These are phyloP conservation scores for Peniophora sp. DNA, from an alignment of 1,284 basidiomycete genomes.

Conservation along the genomic window DNA sequence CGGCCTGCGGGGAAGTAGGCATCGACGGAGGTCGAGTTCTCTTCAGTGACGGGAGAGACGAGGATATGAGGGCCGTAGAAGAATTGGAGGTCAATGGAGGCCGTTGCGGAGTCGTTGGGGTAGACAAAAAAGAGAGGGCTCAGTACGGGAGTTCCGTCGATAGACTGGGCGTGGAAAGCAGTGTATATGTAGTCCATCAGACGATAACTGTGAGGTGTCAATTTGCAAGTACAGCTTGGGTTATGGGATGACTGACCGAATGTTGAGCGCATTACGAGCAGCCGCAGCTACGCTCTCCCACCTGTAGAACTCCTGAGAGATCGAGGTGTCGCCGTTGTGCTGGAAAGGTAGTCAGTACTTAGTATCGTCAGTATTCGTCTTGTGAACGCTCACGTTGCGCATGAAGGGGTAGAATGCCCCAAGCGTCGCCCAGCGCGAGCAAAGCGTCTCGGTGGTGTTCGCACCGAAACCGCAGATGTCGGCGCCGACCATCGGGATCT, in stretches of 20 bases:
- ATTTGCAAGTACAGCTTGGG: too few relatives aligned
- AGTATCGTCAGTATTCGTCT: constrained; percentile 4
- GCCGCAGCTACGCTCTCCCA: constrained; percentile 54
- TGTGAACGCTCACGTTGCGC: constrained; percentile 42
- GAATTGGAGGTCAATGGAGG: constrained; percentile 57
- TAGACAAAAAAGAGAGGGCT: constrained; percentile 61
- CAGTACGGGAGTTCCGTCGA: constrained; percentile 56
- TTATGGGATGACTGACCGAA: constrained; percentile 42
- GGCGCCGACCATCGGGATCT: constrained; percentile 62
- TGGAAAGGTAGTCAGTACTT: constrained; percentile 12
- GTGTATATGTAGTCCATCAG: constrained; percentile 71
- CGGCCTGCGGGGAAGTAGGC: constrained; percentile 57
- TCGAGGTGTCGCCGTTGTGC: constrained; percentile 49
- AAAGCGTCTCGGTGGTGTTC: constrained; percentile 56
- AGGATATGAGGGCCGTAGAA: constrained; percentile 61
- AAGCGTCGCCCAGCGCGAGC: constrained; percentile 61
- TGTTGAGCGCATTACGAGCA: constrained; percentile 52
- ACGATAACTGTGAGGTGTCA: constrained; percentile 37
- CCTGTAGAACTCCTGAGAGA: constrained; percentile 61
- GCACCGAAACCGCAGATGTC: constrained; percentile 60
- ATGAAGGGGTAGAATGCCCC: constrained; percentile 70
- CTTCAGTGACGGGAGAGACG: constrained; percentile 60
- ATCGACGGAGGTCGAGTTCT: constrained; percentile 50
- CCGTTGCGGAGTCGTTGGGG: constrained; percentile 51
- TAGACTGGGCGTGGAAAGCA: constrained; percentile 49